These are phyloP conservation scores for Lepidium aucheri DNA, from an alignment of 345 rosid species.

Conservation along the genomic window DNA sequence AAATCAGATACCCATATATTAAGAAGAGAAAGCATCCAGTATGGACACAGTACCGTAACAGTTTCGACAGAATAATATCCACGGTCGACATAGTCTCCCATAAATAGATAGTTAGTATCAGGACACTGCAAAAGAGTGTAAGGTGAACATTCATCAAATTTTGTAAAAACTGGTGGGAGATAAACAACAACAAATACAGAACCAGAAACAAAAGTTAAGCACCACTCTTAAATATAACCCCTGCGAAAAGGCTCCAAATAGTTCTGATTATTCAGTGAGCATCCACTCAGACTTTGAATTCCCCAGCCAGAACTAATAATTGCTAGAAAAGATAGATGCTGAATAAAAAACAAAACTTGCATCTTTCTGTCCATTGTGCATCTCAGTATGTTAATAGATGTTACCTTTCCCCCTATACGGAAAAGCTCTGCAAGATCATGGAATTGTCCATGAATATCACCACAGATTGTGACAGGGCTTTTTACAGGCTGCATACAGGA, in stretches of 20 bases:
- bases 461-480: slow-evolving; percentile 97
- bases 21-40: neutral
- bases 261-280: neutral
- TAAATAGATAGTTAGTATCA: slow-evolving; percentile 94
- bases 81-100: slow-evolving; percentile 99
- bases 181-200: neutral
- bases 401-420: slow-evolving; percentile 94
- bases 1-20: neutral
- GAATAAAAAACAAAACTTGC: neutral
- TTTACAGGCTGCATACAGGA: slow-evolving; percentile 68
- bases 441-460: slow-evolving; percentile 98
- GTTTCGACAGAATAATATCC: slow-evolving; percentile 99
- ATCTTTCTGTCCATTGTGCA: neutral
- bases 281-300: neutral
- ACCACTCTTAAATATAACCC: neutral
- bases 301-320: neutral
- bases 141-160: slow-evolving; percentile 3
- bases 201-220: neutral
- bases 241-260: neutral
- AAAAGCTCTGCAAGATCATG: slow-evolving; percentile 99
- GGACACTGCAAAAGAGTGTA: slow-evolving; percentile 64
- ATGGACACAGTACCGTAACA: slow-evolving; percentile 51
- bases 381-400: neutral
- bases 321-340: neutral
- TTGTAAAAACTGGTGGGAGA: neutral